These are phyloP conservation scores for Gracilaria vermiculophylla DNA, from an alignment of 23 red algal genomes.

Conservation along the genomic window DNA sequence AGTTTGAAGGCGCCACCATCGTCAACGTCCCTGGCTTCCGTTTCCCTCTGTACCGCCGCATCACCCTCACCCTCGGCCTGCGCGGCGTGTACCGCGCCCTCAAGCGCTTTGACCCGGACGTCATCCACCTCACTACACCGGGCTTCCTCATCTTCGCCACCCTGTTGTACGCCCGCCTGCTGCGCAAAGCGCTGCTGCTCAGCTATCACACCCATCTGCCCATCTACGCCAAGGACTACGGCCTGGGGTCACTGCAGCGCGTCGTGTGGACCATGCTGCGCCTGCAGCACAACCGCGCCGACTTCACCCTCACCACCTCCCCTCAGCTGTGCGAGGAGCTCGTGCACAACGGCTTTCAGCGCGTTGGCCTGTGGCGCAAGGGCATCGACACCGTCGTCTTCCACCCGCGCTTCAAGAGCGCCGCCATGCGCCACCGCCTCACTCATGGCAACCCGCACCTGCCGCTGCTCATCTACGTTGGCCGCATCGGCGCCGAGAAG, in stretches of 20 bases:
- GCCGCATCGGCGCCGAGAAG: conserved; percentile 95
- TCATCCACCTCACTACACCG: conserved; percentile 92
- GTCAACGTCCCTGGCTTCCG: conserved; percentile 85
- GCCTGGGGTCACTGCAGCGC: conserved; percentile 67
- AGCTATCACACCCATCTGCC: conserved; percentile 96
- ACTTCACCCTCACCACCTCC: conserved; percentile 85
- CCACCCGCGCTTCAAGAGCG: conserved; percentile 66
- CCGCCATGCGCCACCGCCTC: conserved; percentile 73
- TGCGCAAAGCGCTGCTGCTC: conserved; percentile 87
- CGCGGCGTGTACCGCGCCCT: conserved; percentile 71
- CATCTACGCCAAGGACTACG: conserved; percentile 89
- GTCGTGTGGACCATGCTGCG: conserved; percentile 83
- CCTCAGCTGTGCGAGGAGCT: conserved; percentile 97
- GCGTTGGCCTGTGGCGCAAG: conserved; percentile 90
- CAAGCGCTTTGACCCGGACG: conserved; percentile 85
- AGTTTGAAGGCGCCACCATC: conserved; percentile 80
- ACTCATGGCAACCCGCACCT: conserved; percentile 70
- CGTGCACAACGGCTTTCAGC: conserved; percentile 66
- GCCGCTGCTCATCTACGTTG: conserved; percentile 89
- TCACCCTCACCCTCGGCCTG: conserved; percentile 84
- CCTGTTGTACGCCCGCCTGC: conserved; percentile 81
- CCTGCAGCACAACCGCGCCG: conserved; percentile 91
- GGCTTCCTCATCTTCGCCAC: conserved; percentile 90
- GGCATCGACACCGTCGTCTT: conserved; percentile 90
- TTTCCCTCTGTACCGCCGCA: conserved; percentile 87